These are phyloP conservation scores for Calycina herbarum DNA, from an alignment of 2,329 filamentous ascomycete species.

Conservation along the genomic window DNA sequence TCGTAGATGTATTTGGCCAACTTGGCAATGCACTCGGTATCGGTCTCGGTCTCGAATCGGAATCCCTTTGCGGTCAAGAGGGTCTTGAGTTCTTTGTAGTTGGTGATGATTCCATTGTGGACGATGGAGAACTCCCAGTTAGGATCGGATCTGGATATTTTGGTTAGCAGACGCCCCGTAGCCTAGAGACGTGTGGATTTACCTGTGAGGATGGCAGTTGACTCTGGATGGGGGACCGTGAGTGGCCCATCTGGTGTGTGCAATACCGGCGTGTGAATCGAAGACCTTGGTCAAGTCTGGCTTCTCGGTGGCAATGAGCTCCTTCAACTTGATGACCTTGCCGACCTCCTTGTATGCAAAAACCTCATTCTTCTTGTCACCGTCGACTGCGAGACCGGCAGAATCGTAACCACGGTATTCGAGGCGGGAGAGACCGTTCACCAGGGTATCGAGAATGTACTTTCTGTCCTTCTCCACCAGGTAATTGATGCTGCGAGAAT, in stretches of 20 bases:
- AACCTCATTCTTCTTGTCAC: constrained; percentile 98
- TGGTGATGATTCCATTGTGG: constrained; percentile 99
- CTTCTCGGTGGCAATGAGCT: constrained; percentile 82
- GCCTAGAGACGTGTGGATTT: constrained; percentile 40
- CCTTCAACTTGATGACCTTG: constrained; percentile 95
- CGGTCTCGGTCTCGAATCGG: constrained; percentile 98
- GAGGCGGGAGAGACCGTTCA: constrained; percentile 92
- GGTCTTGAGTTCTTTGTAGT: constrained; percentile 99
- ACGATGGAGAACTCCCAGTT: constrained; percentile 96
- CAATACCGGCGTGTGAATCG: constrained; percentile 97
- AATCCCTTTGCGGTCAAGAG: constrained; percentile 93
- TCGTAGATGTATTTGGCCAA: constrained; percentile 98
- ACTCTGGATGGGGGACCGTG: constrained; percentile 89
- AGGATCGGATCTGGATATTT: constrained; percentile 72
- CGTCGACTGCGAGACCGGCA: constrained; percentile 91
- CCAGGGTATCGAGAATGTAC: constrained; percentile 91
- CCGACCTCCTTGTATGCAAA: constrained; percentile 98
- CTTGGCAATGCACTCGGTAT: constrained; percentile 99
- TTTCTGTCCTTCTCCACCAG: constrained; percentile 98
- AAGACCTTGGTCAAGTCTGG: constrained; percentile 90
- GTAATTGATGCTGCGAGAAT: constrained; percentile 62
- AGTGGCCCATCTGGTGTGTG: constrained; percentile 98
- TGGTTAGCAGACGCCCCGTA: constrained; percentile 21
- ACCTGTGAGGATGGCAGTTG: constrained; percentile 99
- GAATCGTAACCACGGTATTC: constrained; percentile 99